Percentiles rank a stretch among this genome's conserved stretches.
phyloP scores from a whole-genome alignment of 2,329 filamentous ascomycete species.

The Epichloe typhina region DNA sequence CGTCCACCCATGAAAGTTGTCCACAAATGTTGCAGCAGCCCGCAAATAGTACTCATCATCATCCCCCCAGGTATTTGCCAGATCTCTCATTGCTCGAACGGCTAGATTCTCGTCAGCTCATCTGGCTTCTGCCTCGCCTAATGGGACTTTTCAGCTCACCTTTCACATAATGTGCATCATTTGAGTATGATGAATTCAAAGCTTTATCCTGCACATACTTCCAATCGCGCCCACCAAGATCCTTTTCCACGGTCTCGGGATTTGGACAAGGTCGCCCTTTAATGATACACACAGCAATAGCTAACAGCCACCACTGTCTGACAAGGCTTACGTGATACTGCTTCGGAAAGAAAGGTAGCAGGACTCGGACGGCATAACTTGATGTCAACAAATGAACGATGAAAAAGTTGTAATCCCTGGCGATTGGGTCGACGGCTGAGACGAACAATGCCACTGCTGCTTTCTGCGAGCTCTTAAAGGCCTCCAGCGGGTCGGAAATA shows the following conservation, averaged over 20 bases:
- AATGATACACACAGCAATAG: constrained; percentile 63
- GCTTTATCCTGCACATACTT: constrained; percentile 60
- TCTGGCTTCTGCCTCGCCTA: neutral
- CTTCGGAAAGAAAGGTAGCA: constrained; percentile 64
- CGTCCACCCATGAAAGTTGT: constrained; percentile 59
- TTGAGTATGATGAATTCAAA: constrained; percentile 50
- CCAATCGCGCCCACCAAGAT: constrained; percentile 60
- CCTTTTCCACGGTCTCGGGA: constrained; percentile 44
- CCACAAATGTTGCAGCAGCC: constrained; percentile 57
- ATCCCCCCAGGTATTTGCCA: constrained; percentile 65
- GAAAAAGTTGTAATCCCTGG: constrained; percentile 68
- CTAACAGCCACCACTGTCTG: constrained; percentile 81
- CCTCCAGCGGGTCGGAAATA: constrained; percentile 52
- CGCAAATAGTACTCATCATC: constrained; percentile 51
- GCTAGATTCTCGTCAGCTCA: constrained; percentile 25
- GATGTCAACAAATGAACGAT: constrained; percentile 70
- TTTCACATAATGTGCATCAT: constrained; percentile 79
- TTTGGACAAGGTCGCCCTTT: constrained; percentile 62
- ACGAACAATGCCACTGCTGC: constrained; percentile 49
- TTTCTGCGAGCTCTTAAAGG: constrained; percentile 61
- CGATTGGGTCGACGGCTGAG: constrained; percentile 41
- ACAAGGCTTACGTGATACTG: constrained; percentile 63
- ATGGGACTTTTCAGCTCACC: constrained; percentile 29
- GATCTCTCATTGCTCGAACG: constrained; percentile 61
- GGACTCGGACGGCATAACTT: constrained; percentile 75